phyloP scores from a whole-genome alignment of 768 basidiomycete species.

The Rhizopogon salebrosus region DNA sequence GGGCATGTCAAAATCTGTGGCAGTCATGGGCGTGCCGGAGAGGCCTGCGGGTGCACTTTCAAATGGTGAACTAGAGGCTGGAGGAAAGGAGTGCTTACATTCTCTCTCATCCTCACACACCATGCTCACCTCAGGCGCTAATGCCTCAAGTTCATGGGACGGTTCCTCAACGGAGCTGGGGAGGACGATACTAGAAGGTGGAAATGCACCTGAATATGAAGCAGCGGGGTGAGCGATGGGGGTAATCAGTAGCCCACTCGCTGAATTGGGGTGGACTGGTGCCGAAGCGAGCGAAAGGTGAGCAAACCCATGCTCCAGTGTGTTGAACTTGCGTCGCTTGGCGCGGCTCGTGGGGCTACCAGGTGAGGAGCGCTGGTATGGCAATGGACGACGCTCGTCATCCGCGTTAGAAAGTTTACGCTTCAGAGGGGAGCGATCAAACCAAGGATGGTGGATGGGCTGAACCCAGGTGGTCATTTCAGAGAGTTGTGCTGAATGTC shows the following conservation, averaged over 20 bases:
- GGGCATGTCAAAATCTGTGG: too few relatives aligned
- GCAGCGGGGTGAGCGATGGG: slow-evolving; percentile 1
- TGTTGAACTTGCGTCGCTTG: slow-evolving; percentile 46
- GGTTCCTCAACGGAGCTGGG: slow-evolving; percentile 41
- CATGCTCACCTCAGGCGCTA: slow-evolving; percentile 56
- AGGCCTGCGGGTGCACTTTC: too few relatives aligned
- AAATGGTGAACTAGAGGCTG: neutral
- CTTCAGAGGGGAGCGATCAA: slow-evolving; percentile 33
- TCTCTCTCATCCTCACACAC: slow-evolving; percentile 67
- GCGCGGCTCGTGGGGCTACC: slow-evolving; percentile 35
- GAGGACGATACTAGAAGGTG: slow-evolving; percentile 15
- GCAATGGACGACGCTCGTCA: slow-evolving; percentile 12
- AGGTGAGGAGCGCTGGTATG: slow-evolving; percentile 30
- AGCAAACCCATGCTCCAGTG: slow-evolving; percentile 54
- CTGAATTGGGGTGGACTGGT: neutral
- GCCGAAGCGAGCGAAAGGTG: slow-evolving; percentile 34
- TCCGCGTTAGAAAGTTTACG: slow-evolving; percentile 27
- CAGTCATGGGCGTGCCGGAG: neutral
- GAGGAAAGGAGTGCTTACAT: slow-evolving; percentile 34
- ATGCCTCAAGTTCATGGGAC: slow-evolving; percentile 16
- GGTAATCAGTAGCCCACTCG: neutral
- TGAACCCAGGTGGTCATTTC: slow-evolving; percentile 33
- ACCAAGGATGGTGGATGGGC: slow-evolving; percentile 41
- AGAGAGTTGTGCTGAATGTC: neutral
- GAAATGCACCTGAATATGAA: slow-evolving; percentile 2